Evolutionary conservation across 2,329 filamentous ascomycete genomes (phyloP), one percentile per base, ranked within the genome.

Genomic region (Fusarium lateritium): DNA sequence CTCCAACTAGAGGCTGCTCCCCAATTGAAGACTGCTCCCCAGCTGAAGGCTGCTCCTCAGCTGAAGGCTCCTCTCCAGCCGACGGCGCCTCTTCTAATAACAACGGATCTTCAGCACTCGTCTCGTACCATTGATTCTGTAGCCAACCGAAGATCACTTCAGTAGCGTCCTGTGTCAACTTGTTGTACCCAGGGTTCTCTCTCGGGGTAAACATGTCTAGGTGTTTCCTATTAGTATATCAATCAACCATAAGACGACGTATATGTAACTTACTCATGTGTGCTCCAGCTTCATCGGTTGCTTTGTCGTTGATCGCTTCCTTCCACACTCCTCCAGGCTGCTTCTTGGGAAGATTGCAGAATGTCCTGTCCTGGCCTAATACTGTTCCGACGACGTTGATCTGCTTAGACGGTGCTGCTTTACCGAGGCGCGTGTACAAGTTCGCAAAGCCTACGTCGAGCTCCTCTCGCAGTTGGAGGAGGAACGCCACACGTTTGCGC

Each of bases 361-460:
- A 99, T 0, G 95, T 98, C 72, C 96, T 86, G 66, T 94, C 85
- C 51, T 86, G 88, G 2, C 91, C 90, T 19, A 92, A 79, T 36
- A 93, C 85, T 28, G 85, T 85, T 26, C 85, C 83, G 55, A 87
- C 81, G 78, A 90, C 76, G 74, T 82, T 81, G 63, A 83, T 77
- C 80, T 85, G 73, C 80, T 86, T 83, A 75, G 85, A 74, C 52
- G 83, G 79, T 15, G 92, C 91, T 15, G 88, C 89, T 73, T 87
- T 85, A 3, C 94, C 94, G 26, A 99, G 87, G 28, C 91, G 87
- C 6, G 94, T 97, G 79, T 97, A 98, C 60, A 98, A 84, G 76
- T 98, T 96, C 15, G 89, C 90, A 76, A 94, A 97, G 4, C 92
- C 92, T 15, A 98, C 85, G 14, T 84, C 85, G 15, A 93, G 85